Evolutionary conservation across 1,284 basidiomycete species (phyloP), one percentile per base, ranked within the genome.

Genomic region (Ustilago nuda): DNA sequence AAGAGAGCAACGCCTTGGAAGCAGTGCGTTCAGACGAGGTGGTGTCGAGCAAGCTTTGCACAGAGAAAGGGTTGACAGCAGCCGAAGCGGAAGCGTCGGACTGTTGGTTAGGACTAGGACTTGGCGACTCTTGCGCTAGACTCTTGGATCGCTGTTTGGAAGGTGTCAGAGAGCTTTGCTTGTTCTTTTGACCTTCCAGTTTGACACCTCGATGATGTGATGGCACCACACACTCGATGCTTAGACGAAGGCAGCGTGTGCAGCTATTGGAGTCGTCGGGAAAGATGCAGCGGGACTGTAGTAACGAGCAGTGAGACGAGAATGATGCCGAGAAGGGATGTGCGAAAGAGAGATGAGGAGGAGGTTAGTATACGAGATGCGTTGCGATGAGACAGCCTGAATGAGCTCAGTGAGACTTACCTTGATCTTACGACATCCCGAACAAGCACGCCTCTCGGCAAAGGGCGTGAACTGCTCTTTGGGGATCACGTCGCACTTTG

Each of bases 401-500:
- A 27, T 27, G 2, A 19, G 48, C 35, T 39, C 19, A 33, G 27
- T 45, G 51, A 27, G 17, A 60, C 57, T 60, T 30, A 56, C 61
- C 57, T 77, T 77, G 66, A 77, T 77, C 66, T 70, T 77, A n/a
- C 74, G 70, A 61, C 74, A 77, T 12, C 74, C 74, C 2, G 66
- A 62, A 56, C 74, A 77, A 23, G 74, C 74, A 2, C 70, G 61
- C 53, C 70, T 60, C 36, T 77, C 74, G 8, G 74, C 74, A 48
- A 72, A 77, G 17, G 74, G 74, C 23, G 70, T 72, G 46, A 64
- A 64, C 36, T 72, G 74, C 63, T 72, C 74, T 57, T 72, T 77
- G 15, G 70, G 62, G 55, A 77, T 70, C 48, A 77, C 74, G 69
- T 77, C 74, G 70, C 74, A 77, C 70, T 77, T 77, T 61, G 74